Evolutionary conservation across 2,329 filamentous ascomycete species (phyloP), one percentile per base, ranked within the genome.

Genomic region (Endothia cerciana): DNA sequence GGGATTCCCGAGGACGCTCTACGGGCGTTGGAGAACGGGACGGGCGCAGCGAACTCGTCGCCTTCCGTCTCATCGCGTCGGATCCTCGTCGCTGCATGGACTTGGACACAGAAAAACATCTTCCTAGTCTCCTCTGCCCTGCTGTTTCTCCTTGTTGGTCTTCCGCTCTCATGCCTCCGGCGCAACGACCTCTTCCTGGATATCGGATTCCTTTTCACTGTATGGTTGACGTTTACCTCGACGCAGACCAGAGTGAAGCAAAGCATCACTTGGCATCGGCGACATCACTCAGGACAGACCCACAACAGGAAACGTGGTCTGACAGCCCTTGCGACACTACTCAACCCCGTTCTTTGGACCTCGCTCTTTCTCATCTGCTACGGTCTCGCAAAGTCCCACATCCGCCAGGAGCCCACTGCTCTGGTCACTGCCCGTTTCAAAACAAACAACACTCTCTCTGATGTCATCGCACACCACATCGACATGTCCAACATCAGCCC

Each of bases 311-410:
- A 73, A 62, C 74, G 70, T 28, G 71, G 69, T 4, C 61, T 76
- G 28, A 36, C 51, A 10, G 57, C 61, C 2, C 60, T 82, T 2
- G 73, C 77, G 1, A 82, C 80, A 0, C 69, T 80, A 2, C 76
- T 81, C 67, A 85, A 85, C 62, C 78, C 83, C 0, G 82, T 85
- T 0, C 75, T 85, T 15, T 74, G 80, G 65, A 82, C 80, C 1
- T 82, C 81, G 0, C 74, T 83, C 7, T 69, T 75, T 41, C 78
- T 82, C 74, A 78, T 79, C 33, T 79, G 74, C 33, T 85, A 84
- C 71, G 76, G 77, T 1, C 74, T 78, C 2, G 69, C 74, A 62
- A 83, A 82, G 70, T n/a, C 72, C 69, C 19, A 66, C 51, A 65
- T 71, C n/a, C 71, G 70, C 57, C 33, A 56, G 59, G 62, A 65